Base-by-base conservation (phyloP, 495 filamentous ascomycete genomes). In the Chlorociboria aeruginascens region DNA sequence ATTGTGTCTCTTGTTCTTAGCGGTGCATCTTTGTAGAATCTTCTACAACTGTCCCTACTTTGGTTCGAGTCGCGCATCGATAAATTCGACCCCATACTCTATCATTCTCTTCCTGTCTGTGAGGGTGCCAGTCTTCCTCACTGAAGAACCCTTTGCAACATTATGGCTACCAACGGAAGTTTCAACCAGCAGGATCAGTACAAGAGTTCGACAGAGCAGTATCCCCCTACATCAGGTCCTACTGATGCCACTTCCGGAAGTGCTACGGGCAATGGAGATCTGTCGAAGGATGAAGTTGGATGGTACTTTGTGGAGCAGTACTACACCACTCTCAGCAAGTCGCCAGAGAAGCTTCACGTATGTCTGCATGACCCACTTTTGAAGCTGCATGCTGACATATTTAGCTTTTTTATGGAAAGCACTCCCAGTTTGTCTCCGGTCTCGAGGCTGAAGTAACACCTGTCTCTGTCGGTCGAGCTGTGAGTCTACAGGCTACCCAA, bases 251-350 rank as follows among this genome's bases (percentile, higher is more conserved):
- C 39, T 37, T 40, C 57, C 12, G 54, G 57, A 44, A 44, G 44
- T 35, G 45, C 48, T 33, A 50, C 58, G 29, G 49, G 54, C 40
- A 54, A 51, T 44, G 36, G 36, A 12, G 58, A 58, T 46, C 50
- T 61, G 7, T 57, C 54, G 9, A 61, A 61, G 52, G 58, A 61
- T 46, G 58, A 97, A 67, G 85, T 98, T 44, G 92, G 88, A 57
- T 98, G 92, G 92, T 96, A 89, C 66, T 98, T 98, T 54, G 92
- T 97, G 32, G 93, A 98, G 74, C 89, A 95, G 62, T 97, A 94
- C 72, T 98, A 98, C 66, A 97, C 87, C 52, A 98, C 86, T 53
- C 73, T 98, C 58, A 95, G 87, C 79, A 86, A 87, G 63, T 83
- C 72, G 50, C 92, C 93, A 12, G 89, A 95, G 57, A 94, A 90